Base-by-base conservation (phyloP, 257 asterid genomes). In the Solanum medicagineum region DNA sequence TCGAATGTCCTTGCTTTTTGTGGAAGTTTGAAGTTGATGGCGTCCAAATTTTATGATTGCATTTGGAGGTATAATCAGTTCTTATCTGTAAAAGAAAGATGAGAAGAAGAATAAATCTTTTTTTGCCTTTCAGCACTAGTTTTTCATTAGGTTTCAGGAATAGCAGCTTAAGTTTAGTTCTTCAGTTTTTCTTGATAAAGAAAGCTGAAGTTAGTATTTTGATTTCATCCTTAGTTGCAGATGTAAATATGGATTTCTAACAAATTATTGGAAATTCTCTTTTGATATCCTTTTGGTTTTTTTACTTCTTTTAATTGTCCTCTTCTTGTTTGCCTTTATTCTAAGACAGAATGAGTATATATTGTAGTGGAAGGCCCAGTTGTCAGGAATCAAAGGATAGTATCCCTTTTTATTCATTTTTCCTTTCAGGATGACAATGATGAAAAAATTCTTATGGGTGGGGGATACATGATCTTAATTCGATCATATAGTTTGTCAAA, bases 31-130 rank as follows among this genome's bases (percentile, higher is more conserved):
- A 84, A 60, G 88, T 70, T 86, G 87, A 87, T 81, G 87, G 83
- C 88, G 85, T 90, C 90, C 87, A 36, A 82, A 81, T 86, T 87
- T 86, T 87, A 88, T 81, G 84, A 87, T 89, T 86, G 68, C 87
- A 83, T 88, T 88, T 55, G 83, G 84, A 89, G 89, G 85, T 88
- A 88, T 85, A 45, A 86, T 85, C 87, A 83, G 87, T 77, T 77
- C 88, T 62, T 70, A 86, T 66, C 85, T 85, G 85, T 86, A 84
- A 80, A 84, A 82, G 91, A 60, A 60, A 60, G 7, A 80, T 81
- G 62, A 80, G 79, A 85, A 88, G 86, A 79, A 73, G 81, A 85
- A 81, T 82, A 82, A 81, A 11, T 79, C 15, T 87, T 74, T 59
- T 70, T 60, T 40, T 11, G 10, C 10, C 49, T 15, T 16, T 70